These are phyloP conservation scores for Insectozyma bohioensis DNA, from an alignment of 1,139 yeast species.

Conservation along the genomic window DNA sequence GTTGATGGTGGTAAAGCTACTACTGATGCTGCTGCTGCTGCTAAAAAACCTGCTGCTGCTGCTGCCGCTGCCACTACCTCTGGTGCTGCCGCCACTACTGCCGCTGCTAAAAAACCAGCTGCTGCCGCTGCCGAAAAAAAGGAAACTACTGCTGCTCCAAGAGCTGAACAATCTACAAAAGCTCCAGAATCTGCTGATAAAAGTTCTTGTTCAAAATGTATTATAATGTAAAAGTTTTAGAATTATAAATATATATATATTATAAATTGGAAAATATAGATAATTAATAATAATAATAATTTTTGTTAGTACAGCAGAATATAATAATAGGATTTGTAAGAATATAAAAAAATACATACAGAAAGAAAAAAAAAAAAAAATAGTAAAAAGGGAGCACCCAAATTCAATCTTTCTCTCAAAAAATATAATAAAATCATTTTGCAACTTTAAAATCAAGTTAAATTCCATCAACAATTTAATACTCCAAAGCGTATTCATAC, in stretches of 20 bases:
- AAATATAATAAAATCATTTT: conserved; percentile 1
- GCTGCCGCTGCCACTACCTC: conserved; percentile 6
- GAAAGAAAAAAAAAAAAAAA: conserved; percentile 6
- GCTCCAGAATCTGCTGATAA: conserved; percentile 21
- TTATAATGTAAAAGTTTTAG: conserved; percentile 22
- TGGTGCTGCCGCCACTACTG: neutral
- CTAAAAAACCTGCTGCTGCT: conserved; percentile 12
- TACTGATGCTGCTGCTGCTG: conserved; percentile 12
- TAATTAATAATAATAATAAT: conserved; percentile 3
- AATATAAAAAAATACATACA: conserved; percentile 7
- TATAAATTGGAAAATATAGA: no score
- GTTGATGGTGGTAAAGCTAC: conserved; percentile 9
- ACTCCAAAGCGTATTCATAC: conserved; percentile 6
- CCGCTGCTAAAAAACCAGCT: neutral
- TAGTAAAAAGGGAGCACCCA: no score
- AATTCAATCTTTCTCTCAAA: conserved; percentile 12
- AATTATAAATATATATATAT: no score
- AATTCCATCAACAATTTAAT: neutral
- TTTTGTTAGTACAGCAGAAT: neutral
- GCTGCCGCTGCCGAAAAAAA: conserved; percentile 1
- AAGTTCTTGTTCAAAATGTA: conserved; percentile 29
- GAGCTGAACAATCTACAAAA: conserved; percentile 21
- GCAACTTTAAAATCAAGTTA: neutral
- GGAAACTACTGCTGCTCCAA: conserved; percentile 2
- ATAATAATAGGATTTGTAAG: no score